These are phyloP conservation scores for Sphagnum fallax DNA, from an alignment of 228 moss, liverwort and hornwort species.

Conservation along the genomic window DNA sequence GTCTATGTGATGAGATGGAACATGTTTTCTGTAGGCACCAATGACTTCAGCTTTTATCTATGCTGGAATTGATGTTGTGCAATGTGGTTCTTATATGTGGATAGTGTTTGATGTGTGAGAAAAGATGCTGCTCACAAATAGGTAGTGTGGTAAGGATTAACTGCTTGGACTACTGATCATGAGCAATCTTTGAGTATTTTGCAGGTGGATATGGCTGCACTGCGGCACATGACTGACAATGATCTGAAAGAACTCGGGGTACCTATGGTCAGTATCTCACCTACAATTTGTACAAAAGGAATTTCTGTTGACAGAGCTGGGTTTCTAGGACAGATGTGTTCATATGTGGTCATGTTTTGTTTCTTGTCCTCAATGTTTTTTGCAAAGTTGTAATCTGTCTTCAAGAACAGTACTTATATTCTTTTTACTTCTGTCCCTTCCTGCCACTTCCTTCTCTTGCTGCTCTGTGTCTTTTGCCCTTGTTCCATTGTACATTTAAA, in stretches of 20 bases:
- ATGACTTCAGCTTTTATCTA: too few relatives aligned
- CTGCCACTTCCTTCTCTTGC: neutral
- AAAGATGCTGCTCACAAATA: too few relatives aligned
- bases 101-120: too few relatives aligned
- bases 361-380: neutral
- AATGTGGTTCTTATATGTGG: too few relatives aligned
- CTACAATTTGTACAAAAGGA: neutral
- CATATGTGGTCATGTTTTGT: neutral
- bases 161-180: too few relatives aligned
- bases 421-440: neutral
- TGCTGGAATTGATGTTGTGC: too few relatives aligned
- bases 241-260: slow-evolving; percentile 94
- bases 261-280: slow-evolving; percentile 56
- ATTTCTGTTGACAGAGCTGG: neutral
- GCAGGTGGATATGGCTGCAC: slow-evolving; percentile 88
- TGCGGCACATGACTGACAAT: slow-evolving; percentile 84
- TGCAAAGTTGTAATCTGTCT: neutral
- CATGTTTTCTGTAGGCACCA: too few relatives aligned
- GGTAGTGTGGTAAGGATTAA: too few relatives aligned
- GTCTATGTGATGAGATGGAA: too few relatives aligned
- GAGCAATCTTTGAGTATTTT: neutral
- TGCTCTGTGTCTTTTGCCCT: neutral
- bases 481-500: neutral
- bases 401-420: neutral
- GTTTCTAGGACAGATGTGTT: neutral